Conservation (phyloP, 2,329 filamentous ascomycete species). For the Xylariaceae sp. region DNA sequence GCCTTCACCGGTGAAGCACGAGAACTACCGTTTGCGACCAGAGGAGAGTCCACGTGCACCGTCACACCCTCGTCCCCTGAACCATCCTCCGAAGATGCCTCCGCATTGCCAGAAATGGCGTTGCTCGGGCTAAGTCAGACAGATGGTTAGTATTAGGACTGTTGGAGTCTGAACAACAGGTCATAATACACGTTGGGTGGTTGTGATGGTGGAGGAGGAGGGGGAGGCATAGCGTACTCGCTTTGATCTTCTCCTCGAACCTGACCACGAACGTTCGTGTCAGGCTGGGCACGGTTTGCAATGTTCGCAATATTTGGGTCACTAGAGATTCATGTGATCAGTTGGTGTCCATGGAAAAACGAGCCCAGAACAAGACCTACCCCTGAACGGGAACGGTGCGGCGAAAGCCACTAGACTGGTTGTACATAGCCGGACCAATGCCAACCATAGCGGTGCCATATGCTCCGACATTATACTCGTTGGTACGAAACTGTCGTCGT, state of each 20-base stretch:
- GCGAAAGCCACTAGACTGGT: conserved; percentile 35
- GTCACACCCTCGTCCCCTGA: conserved; percentile 50
- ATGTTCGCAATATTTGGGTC: conserved; percentile 8
- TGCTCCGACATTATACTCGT: conserved; percentile 80
- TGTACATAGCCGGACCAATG: conserved; percentile 46
- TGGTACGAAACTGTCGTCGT: conserved; percentile 89
- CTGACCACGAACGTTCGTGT: conserved; percentile 18
- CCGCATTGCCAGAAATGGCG: conserved; percentile 36
- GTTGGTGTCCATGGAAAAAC: not conserved
- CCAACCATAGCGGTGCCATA: conserved; percentile 60
- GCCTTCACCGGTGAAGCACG: conserved; percentile 46
- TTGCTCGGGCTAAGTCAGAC: conserved; percentile 38
- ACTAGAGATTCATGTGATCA: conserved; percentile 14
- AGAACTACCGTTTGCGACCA: conserved; percentile 40
- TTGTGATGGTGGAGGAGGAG: no score
- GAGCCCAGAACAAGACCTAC: conserved; percentile 18
- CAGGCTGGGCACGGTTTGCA: conserved; percentile 7
- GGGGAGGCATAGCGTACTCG: conserved; percentile 19
- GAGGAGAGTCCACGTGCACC: conserved; percentile 47
- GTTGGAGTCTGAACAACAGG: not conserved
- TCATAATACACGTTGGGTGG: no score
- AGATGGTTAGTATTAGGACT: conserved; percentile 29
- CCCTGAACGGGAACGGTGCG: conserved; percentile 26
- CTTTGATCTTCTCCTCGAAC: conserved; percentile 18
- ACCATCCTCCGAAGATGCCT: conserved; percentile 41